Percentiles rank a stretch among this genome's conserved stretches.
phyloP scores from a whole-genome alignment of 768 basidiomycete species.

The Russula virescens region DNA sequence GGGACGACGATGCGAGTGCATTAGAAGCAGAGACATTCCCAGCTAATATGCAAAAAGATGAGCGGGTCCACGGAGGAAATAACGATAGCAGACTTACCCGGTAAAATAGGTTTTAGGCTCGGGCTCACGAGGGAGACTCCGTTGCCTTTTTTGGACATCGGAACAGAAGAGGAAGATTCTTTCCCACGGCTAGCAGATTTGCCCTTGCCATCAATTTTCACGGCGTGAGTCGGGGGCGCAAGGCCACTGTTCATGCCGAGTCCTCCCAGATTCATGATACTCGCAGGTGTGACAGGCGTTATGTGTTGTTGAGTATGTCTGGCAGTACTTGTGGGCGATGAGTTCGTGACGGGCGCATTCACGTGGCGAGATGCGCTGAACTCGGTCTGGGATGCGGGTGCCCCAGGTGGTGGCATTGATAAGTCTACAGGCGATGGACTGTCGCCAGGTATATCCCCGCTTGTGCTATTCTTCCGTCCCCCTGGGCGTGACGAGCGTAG shows the following conservation, averaged over 20 bases:
- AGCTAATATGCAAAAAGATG: slow-evolving; percentile 27
- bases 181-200: slow-evolving; percentile 19
- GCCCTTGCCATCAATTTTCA: slow-evolving; percentile 25
- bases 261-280: slow-evolving; percentile 83
- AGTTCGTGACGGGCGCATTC: slow-evolving; percentile 4
- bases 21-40: slow-evolving; percentile 32
- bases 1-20: slow-evolving; percentile 24
- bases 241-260: slow-evolving; percentile 47
- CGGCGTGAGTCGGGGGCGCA: slow-evolving; percentile 29
- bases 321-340: slow-evolving; percentile 8
- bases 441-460: slow-evolving; percentile 35
- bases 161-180: slow-evolving; percentile 1
- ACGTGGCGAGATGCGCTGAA: slow-evolving; percentile 5
- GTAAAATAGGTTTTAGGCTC: slow-evolving; percentile 65
- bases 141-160: slow-evolving; percentile 30
- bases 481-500: slow-evolving; percentile 36
- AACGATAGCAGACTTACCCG: slow-evolving; percentile 42
- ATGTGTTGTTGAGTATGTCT: slow-evolving; percentile 37
- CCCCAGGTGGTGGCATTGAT: slow-evolving; percentile 82
- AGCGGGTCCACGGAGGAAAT: slow-evolving; percentile 11
- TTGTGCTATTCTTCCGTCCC: slow-evolving; percentile 38
- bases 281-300: slow-evolving; percentile 84
- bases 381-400: slow-evolving; percentile 31
- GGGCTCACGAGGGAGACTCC: slow-evolving; percentile 41
- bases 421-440: slow-evolving; percentile 86